Evolutionary conservation across 73 alveolate genomes (phyloP), one percentile per base, ranked within the genome.

Genomic region (Paramecium pentaurelia): DNA sequence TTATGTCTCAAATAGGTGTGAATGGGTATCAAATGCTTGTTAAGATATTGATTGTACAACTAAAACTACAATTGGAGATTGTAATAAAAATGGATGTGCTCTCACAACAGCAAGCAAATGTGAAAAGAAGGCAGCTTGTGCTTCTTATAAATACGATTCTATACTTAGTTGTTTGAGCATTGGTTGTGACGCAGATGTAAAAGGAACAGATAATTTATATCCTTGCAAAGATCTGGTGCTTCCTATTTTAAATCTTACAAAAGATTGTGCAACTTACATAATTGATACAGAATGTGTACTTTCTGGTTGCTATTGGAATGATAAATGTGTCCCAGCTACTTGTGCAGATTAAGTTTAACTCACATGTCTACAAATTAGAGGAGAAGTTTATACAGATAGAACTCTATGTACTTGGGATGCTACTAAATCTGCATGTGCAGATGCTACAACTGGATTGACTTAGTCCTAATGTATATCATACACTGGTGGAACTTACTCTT

Each of bases 361-460:
- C n/a, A n/a, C n/a, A n/a, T n/a, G n/a, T n/a, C n/a, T n/a, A n/a
- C n/a, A n/a, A n/a, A n/a, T n/a, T 28, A 25, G 84, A 64, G 84
- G 84, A 12, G 77, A 64, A 32, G 84, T 12, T 28, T 32, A 11
- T n/a, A 28, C 4, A 1, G 12, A 9, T 64, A 64, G 84, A 64
- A 32, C 42, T 3, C 20, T 64, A 12, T 64, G 45, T 14, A 18
- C 16, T 64, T 64, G 84, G 84, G 47, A 28, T 12, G 4, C 47
- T 28, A 34, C 84, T 28, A 32, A 28, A 12, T 3, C 51, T 4
- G 3, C 0, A 28, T 64, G 84, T 28, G 6, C 54, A 25, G 84
- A 64, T 25, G 84, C 84, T 54, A 54, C 70, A 25, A 64, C 84
- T 32, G 84, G 84, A 64, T 64, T 64, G 47, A 64, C 84, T 4